These are phyloP conservation scores for Coemansia sp. DNA, from an alignment of 192 early-diverging fungal genomes.

Conservation along the genomic window DNA sequence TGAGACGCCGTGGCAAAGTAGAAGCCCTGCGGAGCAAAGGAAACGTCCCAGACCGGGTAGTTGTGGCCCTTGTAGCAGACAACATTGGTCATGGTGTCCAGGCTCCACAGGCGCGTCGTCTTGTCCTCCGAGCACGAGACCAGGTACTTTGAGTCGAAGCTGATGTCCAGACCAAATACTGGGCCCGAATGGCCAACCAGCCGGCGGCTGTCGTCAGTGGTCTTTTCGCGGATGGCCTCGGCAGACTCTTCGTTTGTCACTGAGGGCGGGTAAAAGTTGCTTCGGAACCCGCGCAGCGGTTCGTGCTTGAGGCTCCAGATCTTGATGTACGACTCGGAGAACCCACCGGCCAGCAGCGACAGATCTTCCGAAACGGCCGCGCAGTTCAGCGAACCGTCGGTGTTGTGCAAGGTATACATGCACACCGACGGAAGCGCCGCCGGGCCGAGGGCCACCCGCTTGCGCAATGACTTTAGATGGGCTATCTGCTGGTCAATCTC, in stretches of 20 bases:
- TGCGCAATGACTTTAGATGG: conserved; percentile 66
- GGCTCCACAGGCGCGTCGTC: conserved; percentile 94
- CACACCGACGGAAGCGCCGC: conserved; percentile 79
- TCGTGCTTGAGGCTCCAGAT: conserved; percentile 86
- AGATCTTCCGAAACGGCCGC: conserved; percentile 76
- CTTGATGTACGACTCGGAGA: conserved; percentile 88
- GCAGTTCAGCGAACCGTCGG: conserved; percentile 78
- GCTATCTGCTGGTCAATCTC: conserved; percentile 79
- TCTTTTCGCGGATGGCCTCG: conserved; percentile 55
- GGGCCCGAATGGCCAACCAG: conserved; percentile 90
- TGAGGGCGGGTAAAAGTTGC: conserved; percentile 54
- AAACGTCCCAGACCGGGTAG: conserved; percentile 94
- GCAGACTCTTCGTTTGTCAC: conserved; percentile 55
- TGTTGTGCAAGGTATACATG: conserved; percentile 95
- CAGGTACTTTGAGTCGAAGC: conserved; percentile 76
- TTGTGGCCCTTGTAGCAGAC: conserved; percentile 96
- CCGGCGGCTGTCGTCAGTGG: conserved; percentile 53
- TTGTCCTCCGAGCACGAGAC: conserved; percentile 89
- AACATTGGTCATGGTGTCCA: conserved; percentile 85
- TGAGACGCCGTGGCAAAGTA: conserved; percentile 97
- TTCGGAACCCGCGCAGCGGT: conserved; percentile 59
- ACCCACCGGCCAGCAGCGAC: conserved; percentile 79
- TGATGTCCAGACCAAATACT: conserved; percentile 82
- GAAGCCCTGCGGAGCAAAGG: conserved; percentile 81
- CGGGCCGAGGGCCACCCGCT: conserved; percentile 62